Percentiles rank a stretch among this genome's conserved stretches.
These are phyloP conservation scores for Leccinum boreale DNA, from an alignment of 768 basidiomycete species.

Conservation along the genomic window DNA sequence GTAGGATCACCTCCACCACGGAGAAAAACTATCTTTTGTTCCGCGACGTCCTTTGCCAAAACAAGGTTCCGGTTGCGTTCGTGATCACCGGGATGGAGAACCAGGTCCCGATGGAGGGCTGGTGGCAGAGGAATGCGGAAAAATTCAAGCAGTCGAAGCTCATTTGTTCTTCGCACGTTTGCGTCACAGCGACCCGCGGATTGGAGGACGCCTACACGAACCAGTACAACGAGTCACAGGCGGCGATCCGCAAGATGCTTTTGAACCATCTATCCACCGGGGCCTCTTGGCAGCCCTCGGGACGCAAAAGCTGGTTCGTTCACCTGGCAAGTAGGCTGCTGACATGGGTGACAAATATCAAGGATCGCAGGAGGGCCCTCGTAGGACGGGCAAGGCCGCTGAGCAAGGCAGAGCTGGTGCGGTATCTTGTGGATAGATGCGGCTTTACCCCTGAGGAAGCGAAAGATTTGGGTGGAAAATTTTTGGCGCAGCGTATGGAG, in stretches of 20 bases:
- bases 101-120: conserved; percentile 28
- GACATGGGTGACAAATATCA: conserved; percentile 15
- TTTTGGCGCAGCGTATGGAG: conserved; percentile 17
- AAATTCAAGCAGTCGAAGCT: conserved; percentile 22
- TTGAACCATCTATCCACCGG: conserved; percentile 12
- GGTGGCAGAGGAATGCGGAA: conserved; percentile 32
- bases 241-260: conserved; percentile 21
- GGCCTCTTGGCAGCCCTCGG: conserved; percentile 20
- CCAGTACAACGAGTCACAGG: conserved; percentile 33
- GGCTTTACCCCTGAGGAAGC: conserved; percentile 13
- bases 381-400: not conserved
- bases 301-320: conserved; percentile 19
- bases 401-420: conserved; percentile 14
- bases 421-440: conserved; percentile 16
- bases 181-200: conserved; percentile 35
- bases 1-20: conserved; percentile 24
- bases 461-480: conserved; percentile 11
- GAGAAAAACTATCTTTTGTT: conserved; percentile 29
- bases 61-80: conserved; percentile 29
- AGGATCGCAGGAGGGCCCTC: not conserved
- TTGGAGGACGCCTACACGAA: conserved; percentile 15
- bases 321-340: conserved; percentile 19
- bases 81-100: conserved; percentile 32
- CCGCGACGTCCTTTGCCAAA: conserved; percentile 25
- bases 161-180: conserved; percentile 33